Evolutionary conservation across 2,329 filamentous ascomycete genomes (phyloP), one percentile per base, ranked within the genome.

Genomic region (Verticillium nubilum): DNA sequence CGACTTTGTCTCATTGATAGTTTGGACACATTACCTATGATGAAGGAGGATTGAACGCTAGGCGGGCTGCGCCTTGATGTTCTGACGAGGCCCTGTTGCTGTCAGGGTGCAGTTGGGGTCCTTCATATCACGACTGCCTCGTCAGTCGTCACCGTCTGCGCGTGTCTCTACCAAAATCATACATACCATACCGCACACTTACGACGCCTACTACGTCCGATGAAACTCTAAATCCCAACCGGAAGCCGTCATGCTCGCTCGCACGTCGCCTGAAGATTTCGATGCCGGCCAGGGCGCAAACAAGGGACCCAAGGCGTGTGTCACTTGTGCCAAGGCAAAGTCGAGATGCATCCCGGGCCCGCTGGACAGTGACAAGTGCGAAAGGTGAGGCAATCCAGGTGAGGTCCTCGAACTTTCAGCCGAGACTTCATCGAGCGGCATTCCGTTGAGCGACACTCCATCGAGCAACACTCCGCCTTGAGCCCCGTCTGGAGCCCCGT

Each of bases 251-350:
- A 47, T 47, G 56, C n/a, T 28, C 52, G n/a, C 47, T 19, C 27
- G 29, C 50, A 67, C 69, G 67, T 62, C 72, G 9, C 37, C 37
- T 19, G 37, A 19, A 47, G 37, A 47, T 19, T 3, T 23, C n/a
- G 37, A 47, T 2, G 7, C 37, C n/a, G 37, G 37, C 37, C 37
- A 47, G 19, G 19, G 5, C n/a, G 37, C 37, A n/a, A 66, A 56
- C 64, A 79, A 76, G 62, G 79, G 79, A 13, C 79, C 80, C 3
- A 76, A 78, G 63, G 80, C 80, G 52, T 82, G 80, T 65, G 72
- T 72, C 1, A 80, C 78, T 1, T 82, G 80, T 65, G 80, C 80
- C 60, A 80, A 76, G 64, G 80, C 80, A n/a, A 82, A 82, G 66
- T 75, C 78, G 29, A 73, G 79, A 64, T 82, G 80, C 52, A 76